Base-by-base conservation (phyloP, 106 monocot genomes). In the Phalaenopsis aphrodite region DNA sequence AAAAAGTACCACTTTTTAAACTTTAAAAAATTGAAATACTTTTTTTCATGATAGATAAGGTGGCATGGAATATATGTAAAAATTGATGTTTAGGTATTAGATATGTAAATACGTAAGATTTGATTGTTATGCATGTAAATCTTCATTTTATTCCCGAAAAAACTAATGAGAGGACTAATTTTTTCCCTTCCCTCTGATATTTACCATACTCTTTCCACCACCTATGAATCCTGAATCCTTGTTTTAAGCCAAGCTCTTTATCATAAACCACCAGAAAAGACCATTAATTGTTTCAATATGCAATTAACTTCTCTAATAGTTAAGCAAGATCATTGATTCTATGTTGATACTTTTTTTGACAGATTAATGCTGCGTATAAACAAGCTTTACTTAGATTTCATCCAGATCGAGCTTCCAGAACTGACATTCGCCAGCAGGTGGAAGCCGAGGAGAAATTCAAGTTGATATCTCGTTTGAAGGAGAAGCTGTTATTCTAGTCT, bases 391-490 rank as follows among this genome's bases (percentile, higher is more conserved):
- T 92, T 39, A 92, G 58, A 83, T 99, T 94, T 80, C 98, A 99
- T 84, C 98, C 98, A 24, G 98, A 99, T 77, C 82, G 98, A 79
- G 85, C 93, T 30, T 84, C 92, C 37, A 93, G 85, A 76, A 83
- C 77, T 2, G 89, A 98, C 78, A 80, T 94, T 49, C 87, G 84
- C 17, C 86, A 90, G 80, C 97, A 94, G 80, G 94, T 98, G 56
- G 88, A 88, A 76, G 90, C 97, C 42, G 97, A 98, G 87, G 97
- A 98, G 81, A 98, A 84, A 67, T 98, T 98, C 55, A 98, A 98
- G 73, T 79, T 94, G 83, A 94, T 99, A 46, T 89, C 98, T 64
- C 90, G 93, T 41, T 68, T 94, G 81, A 99, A 94, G 78, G 92
- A 93, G 15, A 91, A 87, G 81, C 79, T 93, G 36, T 21, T 69